Evolutionary conservation across 306 rosid genomes (phyloP).

Genomic region (Aeschynomene evenia): DNA sequence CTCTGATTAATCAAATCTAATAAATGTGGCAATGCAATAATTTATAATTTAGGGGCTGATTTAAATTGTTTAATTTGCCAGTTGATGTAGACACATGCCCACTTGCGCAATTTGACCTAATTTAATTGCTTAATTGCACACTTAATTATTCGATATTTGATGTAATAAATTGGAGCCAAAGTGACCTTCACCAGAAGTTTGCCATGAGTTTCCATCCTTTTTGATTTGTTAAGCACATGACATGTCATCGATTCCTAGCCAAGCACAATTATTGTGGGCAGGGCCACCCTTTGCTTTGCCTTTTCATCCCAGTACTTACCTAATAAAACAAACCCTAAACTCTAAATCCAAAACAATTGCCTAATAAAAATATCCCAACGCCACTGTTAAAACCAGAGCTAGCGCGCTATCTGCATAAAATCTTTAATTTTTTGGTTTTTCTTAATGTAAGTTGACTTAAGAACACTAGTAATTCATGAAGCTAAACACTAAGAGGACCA

Average conservation of each 20-base stretch:
- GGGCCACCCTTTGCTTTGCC: not conserved
- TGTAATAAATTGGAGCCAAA: not conserved
- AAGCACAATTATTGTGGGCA: slow-evolving; percentile 12
- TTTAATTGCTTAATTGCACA: not conserved
- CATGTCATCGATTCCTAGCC: not conserved
- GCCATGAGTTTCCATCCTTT: not conserved
- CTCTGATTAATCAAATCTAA: not conserved
- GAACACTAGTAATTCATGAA: no score
- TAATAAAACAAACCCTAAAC: no score
- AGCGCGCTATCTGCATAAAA: not conserved
- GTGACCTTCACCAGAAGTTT: not conserved
- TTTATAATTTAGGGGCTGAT: not conserved
- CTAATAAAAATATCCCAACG: not conserved
- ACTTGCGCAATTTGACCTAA: slow-evolving; percentile 8
- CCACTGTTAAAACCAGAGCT: not conserved
- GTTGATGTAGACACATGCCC: slow-evolving; percentile 8
- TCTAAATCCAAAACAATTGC: no score
- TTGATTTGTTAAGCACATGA: not conserved
- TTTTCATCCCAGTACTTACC: not conserved
- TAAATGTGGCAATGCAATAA: not conserved
- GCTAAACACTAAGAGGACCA: no score
- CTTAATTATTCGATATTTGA: not conserved
- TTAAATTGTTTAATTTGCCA: not conserved
- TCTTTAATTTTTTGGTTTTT: no score
- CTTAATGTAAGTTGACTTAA: no score